Conservation (phyloP, 352 stramenopile species). For the Phytopythium oedochilum region DNA sequence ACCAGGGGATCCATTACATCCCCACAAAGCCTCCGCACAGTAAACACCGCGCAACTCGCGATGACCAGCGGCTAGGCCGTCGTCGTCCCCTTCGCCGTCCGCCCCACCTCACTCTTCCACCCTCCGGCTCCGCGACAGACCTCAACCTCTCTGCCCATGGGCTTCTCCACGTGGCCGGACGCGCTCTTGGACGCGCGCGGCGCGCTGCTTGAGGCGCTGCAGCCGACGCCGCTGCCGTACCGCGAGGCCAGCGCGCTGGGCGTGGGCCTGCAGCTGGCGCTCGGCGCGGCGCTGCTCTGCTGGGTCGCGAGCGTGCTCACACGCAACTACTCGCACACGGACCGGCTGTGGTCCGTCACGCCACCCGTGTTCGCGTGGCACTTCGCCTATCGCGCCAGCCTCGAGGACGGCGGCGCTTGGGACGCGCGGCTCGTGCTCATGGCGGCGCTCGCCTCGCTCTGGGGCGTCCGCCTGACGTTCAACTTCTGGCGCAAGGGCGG, state of each 20-base stretch:
- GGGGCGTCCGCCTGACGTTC: slow-evolving; percentile 85
- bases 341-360: slow-evolving; percentile 92
- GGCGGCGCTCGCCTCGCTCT: slow-evolving; percentile 75
- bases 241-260: slow-evolving; percentile 28
- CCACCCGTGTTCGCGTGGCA: slow-evolving; percentile 87
- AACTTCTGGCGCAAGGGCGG: slow-evolving; percentile 92
- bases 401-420: slow-evolving; percentile 48
- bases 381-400: slow-evolving; percentile 49
- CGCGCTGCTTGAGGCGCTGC: slow-evolving; percentile 25
- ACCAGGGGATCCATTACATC: neutral
- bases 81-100: neutral
- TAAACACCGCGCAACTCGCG: neutral
- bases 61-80: slow-evolving; percentile 2
- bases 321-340: slow-evolving; percentile 89
- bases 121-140: neutral
- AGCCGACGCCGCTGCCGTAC: slow-evolving; percentile 33
- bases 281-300: slow-evolving; percentile 35
- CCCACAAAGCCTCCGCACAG: neutral
- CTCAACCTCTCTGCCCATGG: neutral
- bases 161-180: slow-evolving; percentile 9
- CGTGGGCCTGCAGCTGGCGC: slow-evolving; percentile 38
- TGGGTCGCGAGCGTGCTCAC: slow-evolving; percentile 67
- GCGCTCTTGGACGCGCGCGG: slow-evolving; percentile 28
- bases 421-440: slow-evolving; percentile 70
- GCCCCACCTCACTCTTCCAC: neutral